Conservation (phyloP, 2,329 filamentous ascomycete species). For the Penicillium frequentans region DNA sequence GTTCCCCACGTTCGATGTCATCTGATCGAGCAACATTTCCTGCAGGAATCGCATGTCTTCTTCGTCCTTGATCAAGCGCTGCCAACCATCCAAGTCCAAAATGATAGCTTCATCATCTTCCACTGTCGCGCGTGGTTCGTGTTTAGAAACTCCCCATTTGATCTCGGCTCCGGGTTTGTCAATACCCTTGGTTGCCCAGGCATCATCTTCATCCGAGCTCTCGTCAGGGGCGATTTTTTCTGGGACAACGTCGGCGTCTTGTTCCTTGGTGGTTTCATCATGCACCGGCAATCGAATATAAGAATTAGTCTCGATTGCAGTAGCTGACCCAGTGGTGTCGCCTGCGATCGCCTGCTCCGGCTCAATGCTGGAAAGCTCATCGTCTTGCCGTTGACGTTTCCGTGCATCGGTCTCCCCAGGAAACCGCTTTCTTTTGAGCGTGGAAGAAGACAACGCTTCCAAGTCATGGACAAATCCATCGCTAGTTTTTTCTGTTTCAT, state of each 20-base stretch:
- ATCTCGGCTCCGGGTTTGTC: conserved; percentile 51
- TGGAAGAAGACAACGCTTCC: conserved; percentile 53
- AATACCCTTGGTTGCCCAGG: conserved; percentile 21
- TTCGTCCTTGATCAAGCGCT: conserved; percentile 66
- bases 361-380: conserved; percentile 71
- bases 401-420: conserved; percentile 67
- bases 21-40: conserved; percentile 50
- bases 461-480: conserved; percentile 26
- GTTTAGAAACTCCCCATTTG: conserved; percentile 60
- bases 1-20: conserved; percentile 55
- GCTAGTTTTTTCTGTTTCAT: conserved; percentile 17
- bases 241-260: not conserved
- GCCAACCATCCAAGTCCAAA: conserved; percentile 70
- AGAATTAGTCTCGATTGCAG: conserved; percentile 1
- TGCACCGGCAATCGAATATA: not conserved
- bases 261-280: not conserved
- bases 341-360: conserved; percentile 53
- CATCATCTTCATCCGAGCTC: conserved; percentile 24
- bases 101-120: conserved; percentile 64
- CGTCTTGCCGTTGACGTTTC: conserved; percentile 81
- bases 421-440: conserved; percentile 72
- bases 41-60: conserved; percentile 63
- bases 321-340: conserved; percentile 21
- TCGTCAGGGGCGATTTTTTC: not conserved
- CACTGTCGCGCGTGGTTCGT: conserved; percentile 62